These are phyloP conservation scores for Leccinum boreale DNA, from an alignment of 768 basidiomycete genomes.

Conservation along the genomic window DNA sequence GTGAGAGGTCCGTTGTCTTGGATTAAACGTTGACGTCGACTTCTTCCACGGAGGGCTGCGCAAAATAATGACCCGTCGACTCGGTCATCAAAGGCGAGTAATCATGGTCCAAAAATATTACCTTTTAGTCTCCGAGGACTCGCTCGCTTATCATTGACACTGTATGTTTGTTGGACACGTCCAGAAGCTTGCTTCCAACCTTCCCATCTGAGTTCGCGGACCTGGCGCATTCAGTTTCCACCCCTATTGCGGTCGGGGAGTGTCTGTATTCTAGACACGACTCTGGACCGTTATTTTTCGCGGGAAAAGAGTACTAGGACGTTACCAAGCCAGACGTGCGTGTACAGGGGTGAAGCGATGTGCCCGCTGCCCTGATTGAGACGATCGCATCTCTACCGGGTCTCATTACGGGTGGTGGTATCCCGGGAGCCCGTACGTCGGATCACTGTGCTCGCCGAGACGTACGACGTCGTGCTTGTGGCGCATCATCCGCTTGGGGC, in stretches of 20 bases:
- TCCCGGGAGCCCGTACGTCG: conserved; percentile 49
- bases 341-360: not conserved
- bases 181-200: conserved; percentile 56
- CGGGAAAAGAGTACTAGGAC: conserved; percentile 55
- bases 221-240: conserved; percentile 49
- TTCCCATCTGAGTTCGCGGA: conserved; percentile 62
- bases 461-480: conserved; percentile 68
- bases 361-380: not conserved
- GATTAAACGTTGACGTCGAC: conserved; percentile 64
- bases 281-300: conserved; percentile 64
- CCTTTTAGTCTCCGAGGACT: not conserved
- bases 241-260: conserved; percentile 64
- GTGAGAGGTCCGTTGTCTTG: conserved; percentile 50
- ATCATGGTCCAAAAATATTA: not conserved
- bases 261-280: conserved; percentile 60
- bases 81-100: conserved; percentile 61
- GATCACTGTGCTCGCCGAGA: conserved; percentile 58
- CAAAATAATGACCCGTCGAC: conserved; percentile 66
- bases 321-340: conserved; percentile 67
- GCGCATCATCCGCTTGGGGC: conserved; percentile 75
- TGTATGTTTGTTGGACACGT: not conserved
- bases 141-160: not conserved
- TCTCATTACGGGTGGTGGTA: conserved; percentile 54
- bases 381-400: conserved; percentile 28
- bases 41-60: conserved; percentile 65